Base-by-base conservation (phyloP, 768 basidiomycete genomes). In the Mycena maculata region DNA sequence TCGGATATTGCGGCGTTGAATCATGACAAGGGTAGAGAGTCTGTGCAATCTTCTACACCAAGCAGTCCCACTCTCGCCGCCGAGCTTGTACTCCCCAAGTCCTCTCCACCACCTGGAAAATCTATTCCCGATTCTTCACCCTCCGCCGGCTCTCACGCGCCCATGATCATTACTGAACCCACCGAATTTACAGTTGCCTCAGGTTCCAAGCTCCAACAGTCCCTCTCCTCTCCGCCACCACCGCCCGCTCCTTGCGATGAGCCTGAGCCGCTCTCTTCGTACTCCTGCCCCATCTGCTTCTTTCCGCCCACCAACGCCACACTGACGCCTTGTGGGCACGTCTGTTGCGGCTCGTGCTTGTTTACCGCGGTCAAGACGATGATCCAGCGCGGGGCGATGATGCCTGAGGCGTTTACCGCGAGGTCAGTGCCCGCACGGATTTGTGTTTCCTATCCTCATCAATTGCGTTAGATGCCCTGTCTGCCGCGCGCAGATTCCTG, bases 231-330 rank as follows among this genome's bases (percentile, higher is more conserved):
- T 12, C 25, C 68, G n/a, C 23, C 69, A 60, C 74, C 62, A 10
- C 28, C 69, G 25, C 54, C 63, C 33, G 36, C 58, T 47, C n/a
- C n/a, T n/a, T 44, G 44, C 20, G 20, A 12, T n/a, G 59, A 60
- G 23, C 60, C 75, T 11, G 82, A 84, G 36, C 80, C 76, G 0
- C 82, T 92, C 18, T 84, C 89, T 0, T 78, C 83, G n/a, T 93
- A 92, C 74, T 87, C 85, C 0, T 93, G 93, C 73, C 93, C 93
- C 12, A 90, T 94, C 66, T 94, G 93, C 74, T 92, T 93, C 81
- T 88, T 83, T 42, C 85, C 90, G 0, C 92, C 92, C 1, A 87
- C 87, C 1, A 88, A 92, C 66, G 90, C 93, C 5, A 91, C 92
- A 1, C 75, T 94, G 49, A 93, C 92, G 0, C 91, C 91, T 0